Base-by-base conservation (phyloP, 2,329 filamentous ascomycete species). In the Pseudogymnoascus sp. region DNA sequence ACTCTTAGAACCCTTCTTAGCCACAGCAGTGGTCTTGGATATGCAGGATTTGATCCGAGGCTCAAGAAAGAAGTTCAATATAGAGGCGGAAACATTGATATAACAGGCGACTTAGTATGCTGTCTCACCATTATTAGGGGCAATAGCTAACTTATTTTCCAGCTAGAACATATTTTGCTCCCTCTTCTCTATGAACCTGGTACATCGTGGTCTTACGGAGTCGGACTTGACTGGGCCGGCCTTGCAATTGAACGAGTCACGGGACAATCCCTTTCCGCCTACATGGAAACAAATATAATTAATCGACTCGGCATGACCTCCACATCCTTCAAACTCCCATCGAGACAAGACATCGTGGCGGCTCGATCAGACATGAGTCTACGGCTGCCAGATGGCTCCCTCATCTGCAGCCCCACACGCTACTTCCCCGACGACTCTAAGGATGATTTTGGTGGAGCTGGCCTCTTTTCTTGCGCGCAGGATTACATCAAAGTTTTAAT, bases 131-230 rank as follows among this genome's bases (percentile, higher is more conserved):
- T 63, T 7, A 16, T 31, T 14, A 60, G 63, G 14, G 43, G 21
- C 60, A 23, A 19, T 19, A 21, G 14, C 11, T 62, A 62, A 62
- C 6, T 19, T 28, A 45, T 13, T 62, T 48, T 6, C 21, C 25
- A 45, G 21, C 11, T 34, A 4, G 21, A 13, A 36, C 13, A 14
- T 36, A 36, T 37, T 23, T 63, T 19, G 16, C 16, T 37, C n/a
- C 85, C 86, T 1, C 72, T 89, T n/a, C 71, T 87, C 0, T 85
- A 86, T 66, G 85, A 89, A 68, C 86, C 86, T 0, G 85, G 86
- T 0, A 78, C 80, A 28, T 77, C 76, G 2, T 88, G 84, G 82
- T 78, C 85, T 64, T 89, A 89, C 21, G 82, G 82, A 0, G 80
- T 65, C 7, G 71, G 71, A 13, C 23, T 63, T 28, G 63, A 65